Percentiles rank a stretch among this genome's conserved stretches.
Evolutionary conservation across 768 basidiomycete genomes (phyloP).

Genomic region (Naganishia friedmannii): DNA sequence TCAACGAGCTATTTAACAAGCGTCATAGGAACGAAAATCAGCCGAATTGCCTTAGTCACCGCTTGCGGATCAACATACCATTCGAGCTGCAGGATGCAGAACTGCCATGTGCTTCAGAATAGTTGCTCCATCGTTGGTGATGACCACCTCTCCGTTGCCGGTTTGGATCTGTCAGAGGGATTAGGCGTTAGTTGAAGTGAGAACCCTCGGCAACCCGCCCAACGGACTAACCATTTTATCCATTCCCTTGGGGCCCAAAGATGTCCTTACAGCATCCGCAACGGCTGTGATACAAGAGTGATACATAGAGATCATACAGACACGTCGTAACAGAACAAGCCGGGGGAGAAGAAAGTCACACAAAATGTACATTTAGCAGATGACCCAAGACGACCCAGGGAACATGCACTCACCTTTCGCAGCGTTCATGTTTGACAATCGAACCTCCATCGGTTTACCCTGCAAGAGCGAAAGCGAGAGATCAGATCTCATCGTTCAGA

Average conservation of each 20-base stretch:
- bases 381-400: not conserved
- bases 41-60: not conserved
- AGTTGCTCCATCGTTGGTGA: conserved; percentile 98
- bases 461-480: conserved; percentile 43
- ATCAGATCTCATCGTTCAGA: not conserved
- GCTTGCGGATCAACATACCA: conserved; percentile 60
- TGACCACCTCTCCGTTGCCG: conserved; percentile 89
- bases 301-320: too few relatives aligned
- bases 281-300: conserved; percentile 63
- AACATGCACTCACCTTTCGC: conserved; percentile 61
- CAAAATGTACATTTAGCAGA: not conserved
- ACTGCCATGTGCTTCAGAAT: conserved; percentile 90
- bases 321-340: too few relatives aligned
- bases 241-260: conserved; percentile 95
- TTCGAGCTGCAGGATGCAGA: conserved; percentile 94
- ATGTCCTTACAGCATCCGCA: conserved; percentile 94
- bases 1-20: conserved; percentile 73
- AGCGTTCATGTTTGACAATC: conserved; percentile 94
- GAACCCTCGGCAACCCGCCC: not conserved
- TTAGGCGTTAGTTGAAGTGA: not conserved
- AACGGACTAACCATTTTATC: conserved; percentile 83
- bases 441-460: conserved; percentile 98
- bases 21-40: not conserved
- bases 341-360: not conserved
- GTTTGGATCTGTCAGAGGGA: conserved; percentile 75